Evolutionary conservation across 129 eudicot genomes (phyloP), one percentile per base, ranked within the genome.

Genomic region (Artemisia tridentata): DNA sequence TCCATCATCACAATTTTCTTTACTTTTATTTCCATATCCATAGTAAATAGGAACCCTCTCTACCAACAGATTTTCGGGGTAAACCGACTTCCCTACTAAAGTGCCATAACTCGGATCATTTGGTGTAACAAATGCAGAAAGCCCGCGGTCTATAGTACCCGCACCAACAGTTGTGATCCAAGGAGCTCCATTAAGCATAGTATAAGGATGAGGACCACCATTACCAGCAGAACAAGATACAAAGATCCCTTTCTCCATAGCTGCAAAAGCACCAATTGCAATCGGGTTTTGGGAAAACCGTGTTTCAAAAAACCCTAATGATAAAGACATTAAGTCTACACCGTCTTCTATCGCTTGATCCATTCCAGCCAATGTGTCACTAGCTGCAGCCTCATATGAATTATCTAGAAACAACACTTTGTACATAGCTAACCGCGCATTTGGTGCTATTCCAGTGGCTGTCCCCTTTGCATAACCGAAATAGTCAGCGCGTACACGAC

Each of bases 381-480:
- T 45, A 12, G 59, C 73, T 53, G 58, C 58, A 53, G 58, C 58
- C 13, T 14, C 58, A 50, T 68, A 50, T 9, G 60, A 56, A 51
- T 49, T 57, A 17, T 43, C 12, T 4, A 48, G 10, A 41, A 34
- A 68, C 7, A 68, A 56, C 29, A 29, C 73, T 27, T 68, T 68
- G 45, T 68, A 68, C 17, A 68, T 29, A 7, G 73, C 73, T 57
- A 68, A 25, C 19, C 25, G 73, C 2, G 73, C 73, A 43, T 38
- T 68, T 51, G 73, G 73, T 29, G 73, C 73, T 20, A 68, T 68
- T 27, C 73, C 73, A 23, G 14, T 20, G 8, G 73, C 73, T 25
- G 62, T 69, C 74, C 74, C 74, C 9, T 59, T 45, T n/a, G 74
- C 74, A 53, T 52, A 53, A 3, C 64, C 74, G 51, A 20, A 53